phyloP scores from a whole-genome alignment of 2,329 filamentous ascomycete species.

The Talaromyces verruculosus region DNA sequence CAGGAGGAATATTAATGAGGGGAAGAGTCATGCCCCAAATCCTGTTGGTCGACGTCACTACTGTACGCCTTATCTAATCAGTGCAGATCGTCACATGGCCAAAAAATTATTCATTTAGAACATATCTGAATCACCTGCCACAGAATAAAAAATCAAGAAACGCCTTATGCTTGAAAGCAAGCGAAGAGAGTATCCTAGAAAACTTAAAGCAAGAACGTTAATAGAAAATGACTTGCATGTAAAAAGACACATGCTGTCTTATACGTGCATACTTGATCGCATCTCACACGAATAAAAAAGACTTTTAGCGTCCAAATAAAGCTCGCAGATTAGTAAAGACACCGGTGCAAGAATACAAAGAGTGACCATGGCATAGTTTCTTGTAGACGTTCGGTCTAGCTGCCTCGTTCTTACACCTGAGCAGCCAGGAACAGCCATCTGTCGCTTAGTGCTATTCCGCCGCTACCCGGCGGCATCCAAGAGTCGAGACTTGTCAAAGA shows the following conservation, averaged over 20 bases:
- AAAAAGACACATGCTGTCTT: not conserved
- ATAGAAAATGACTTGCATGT: not conserved
- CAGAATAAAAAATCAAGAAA: not conserved
- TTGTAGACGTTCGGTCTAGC: not conserved
- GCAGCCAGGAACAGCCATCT: slow-evolving; percentile 86
- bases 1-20: not conserved
- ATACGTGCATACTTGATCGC: not conserved
- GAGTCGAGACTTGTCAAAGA: slow-evolving; percentile 75
- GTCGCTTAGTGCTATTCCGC: slow-evolving; percentile 66
- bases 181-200: not conserved
- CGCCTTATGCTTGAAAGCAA: not conserved
- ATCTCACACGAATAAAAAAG: not conserved
- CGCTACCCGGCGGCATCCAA: slow-evolving; percentile 59
- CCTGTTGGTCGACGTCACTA: slow-evolving; percentile 9
- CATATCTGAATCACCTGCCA: not conserved
- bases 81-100: slow-evolving; percentile 5
- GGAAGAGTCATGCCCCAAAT: not conserved
- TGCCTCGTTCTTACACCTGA: slow-evolving; percentile 64
- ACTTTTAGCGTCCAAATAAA: not conserved
- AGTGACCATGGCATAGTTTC: not conserved
- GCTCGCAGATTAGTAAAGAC: not conserved
- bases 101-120: not conserved
- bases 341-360: not conserved
- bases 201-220: not conserved
- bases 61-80: slow-evolving; percentile 9